These are phyloP conservation scores for Polytrichum formosum DNA, from an alignment of 225 moss, liverwort and hornwort species.

Conservation along the genomic window DNA sequence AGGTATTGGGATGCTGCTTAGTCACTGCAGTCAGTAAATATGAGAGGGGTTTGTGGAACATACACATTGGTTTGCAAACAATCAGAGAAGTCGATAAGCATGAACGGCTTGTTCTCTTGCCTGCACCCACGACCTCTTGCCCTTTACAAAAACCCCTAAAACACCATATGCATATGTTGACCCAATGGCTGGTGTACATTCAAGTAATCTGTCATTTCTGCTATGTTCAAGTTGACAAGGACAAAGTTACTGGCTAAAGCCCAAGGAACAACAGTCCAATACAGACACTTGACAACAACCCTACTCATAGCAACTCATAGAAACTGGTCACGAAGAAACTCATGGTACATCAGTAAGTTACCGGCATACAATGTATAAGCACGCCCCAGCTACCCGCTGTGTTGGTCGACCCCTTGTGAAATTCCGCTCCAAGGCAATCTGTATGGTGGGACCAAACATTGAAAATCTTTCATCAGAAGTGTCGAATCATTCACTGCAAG, in stretches of 20 bases:
- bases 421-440: conserved; percentile 99
- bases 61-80: conserved; percentile 99
- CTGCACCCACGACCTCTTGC: conserved; percentile 43
- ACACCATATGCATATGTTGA: not conserved
- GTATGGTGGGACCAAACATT: conserved; percentile 1
- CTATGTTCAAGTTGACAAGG: no score
- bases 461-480: no score
- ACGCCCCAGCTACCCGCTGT: conserved; percentile 94
- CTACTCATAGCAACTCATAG: not conserved
- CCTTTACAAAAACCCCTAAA: not conserved
- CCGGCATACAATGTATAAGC: conserved; percentile 99
- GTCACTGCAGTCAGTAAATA: not conserved
- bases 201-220: no score
- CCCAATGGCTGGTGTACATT: no score
- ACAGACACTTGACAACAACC: not conserved
- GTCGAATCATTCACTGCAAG: no score
- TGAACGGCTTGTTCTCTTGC: conserved; percentile 98
- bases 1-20: no score
- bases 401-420: conserved; percentile 96
- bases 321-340: conserved; percentile 14
- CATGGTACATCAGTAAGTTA: conserved; percentile 56
- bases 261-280: not conserved
- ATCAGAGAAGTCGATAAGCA: conserved; percentile 99
- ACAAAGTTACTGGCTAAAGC: no score
- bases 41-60: conserved; percentile 8